These are phyloP conservation scores for Pochonia chlamydosporia DNA, from an alignment of 2,329 filamentous ascomycete genomes.

Conservation along the genomic window DNA sequence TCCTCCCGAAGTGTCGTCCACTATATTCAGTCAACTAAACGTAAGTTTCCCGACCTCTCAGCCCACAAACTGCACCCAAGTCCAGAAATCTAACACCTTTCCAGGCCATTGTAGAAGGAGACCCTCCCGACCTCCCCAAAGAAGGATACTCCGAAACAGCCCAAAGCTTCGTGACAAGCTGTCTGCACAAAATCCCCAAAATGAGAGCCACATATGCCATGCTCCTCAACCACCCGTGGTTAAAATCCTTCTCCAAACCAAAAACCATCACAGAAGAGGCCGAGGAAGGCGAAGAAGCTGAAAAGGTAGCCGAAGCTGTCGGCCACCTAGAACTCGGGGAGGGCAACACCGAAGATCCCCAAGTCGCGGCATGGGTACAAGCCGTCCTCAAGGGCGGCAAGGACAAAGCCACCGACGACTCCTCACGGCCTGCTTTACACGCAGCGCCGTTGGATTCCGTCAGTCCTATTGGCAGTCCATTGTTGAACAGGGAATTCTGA, in stretches of 20 bases:
- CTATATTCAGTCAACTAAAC: conserved; percentile 94
- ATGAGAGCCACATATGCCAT: conserved; percentile 91
- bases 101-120: conserved; percentile 94
- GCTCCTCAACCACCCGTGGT: conserved; percentile 85
- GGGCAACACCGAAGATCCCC: conserved; percentile 55
- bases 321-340: conserved; percentile 35
- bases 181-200: conserved; percentile 87
- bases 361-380: conserved; percentile 83
- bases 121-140: conserved; percentile 80
- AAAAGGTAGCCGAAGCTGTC: conserved; percentile 36
- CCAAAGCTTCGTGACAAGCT: conserved; percentile 80
- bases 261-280: conserved; percentile 67
- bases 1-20: conserved; percentile 93
- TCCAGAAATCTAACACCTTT: conserved; percentile 7
- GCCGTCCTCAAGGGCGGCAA: conserved; percentile 55
- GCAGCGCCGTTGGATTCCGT: conserved; percentile 77
- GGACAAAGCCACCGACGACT: conserved; percentile 44
- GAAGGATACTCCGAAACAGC: conserved; percentile 74
- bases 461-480: conserved; percentile 43
- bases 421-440: conserved; percentile 79
- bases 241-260: conserved; percentile 68
- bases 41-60: conserved; percentile 50
- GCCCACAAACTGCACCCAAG: background rate
- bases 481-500: background rate
- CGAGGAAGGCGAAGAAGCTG: conserved; percentile 53